Evolutionary conservation across 2,329 filamentous ascomycete species (phyloP), one percentile per base, ranked within the genome.

Genomic region (Talaromyces marneffei): DNA sequence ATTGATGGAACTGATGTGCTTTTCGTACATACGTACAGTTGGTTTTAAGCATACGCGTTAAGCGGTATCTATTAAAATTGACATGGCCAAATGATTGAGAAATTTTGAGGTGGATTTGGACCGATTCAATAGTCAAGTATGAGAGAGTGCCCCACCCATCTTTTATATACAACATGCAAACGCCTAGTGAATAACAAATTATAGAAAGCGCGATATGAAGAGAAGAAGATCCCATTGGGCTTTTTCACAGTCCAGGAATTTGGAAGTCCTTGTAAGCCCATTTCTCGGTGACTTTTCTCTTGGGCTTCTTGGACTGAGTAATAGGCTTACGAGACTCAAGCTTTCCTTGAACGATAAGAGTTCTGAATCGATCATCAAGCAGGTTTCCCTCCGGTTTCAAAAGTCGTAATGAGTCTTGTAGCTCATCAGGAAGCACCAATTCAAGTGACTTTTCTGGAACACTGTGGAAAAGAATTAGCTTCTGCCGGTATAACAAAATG

Each of bases 181-280:
- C 46, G 57, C 66, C 59, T 31, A 33, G 14, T 20, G 9, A 20
- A 52, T 5, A 18, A 33, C 48, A 52, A 33, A 33, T 7, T n/a
- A 31, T 35, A n/a, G n/a, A 8, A n/a, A 20, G n/a, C n/a, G 18
- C 27, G 6, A 33, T 20, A 23, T 23, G 18, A 2, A 33, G 14
- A 23, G 48, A 16, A 33, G 14, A 12, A 18, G 3, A n/a, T 6
- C 31, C 23, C 14, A 25, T 44, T 16, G 16, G 9, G 5, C n/a
- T 18, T 29, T 39, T 18, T 63, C 62, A 64, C 62, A 62, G 40
- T 52, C 73, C 74, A 62, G 73, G 73, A 18, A 90, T 76, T 68
- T 81, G 83, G 77, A 96, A 99, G 74, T 99, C 94, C 82, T 99
- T 99, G 80, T 96, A 90, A 48, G 88, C 86, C 94, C 94, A 99